Evolutionary conservation across 2,329 filamentous ascomycete genomes (phyloP), one percentile per base, ranked within the genome.

Genomic region (Coniochaeta ligniaria): DNA sequence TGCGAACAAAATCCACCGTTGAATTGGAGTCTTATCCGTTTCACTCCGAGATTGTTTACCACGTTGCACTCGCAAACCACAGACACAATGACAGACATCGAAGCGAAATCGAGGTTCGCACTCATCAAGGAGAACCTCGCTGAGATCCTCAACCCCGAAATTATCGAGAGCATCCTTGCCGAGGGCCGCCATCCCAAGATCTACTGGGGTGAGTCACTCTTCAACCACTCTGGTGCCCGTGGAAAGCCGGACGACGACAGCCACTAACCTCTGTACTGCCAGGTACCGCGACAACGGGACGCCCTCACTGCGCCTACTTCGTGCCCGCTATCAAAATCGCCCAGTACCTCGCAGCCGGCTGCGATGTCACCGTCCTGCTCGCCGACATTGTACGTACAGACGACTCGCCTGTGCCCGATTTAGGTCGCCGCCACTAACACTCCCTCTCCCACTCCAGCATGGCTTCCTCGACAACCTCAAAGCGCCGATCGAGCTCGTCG

Each of bases 311-410:
- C 72, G 93, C 91, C 67, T 96, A 96, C 81, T 91, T 96, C 64
- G 89, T 95, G 11, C 88, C 92, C 6, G 88, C 90, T 67, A 85
- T 96, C 71, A 97, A 97, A 76, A 89, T 97, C 64, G 92, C 92
- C 43, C 89, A 97, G 73, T 86, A 96, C 69, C 85, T 97, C 36
- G 83, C 85, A 38, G 92, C 94, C 33, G 92, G 89, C 41, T 96
- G 92, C 77, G 84, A 92, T 62, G 86, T 96, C 62, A 90, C 85
- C 60, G 83, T 96, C 62, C 85, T 96, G 38, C 85, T 95, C 62
- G 88, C 86, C 73, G 86, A 91, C 65, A 83, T 90, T 31, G 54
- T 57, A 57, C n/a, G 52, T 87, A 90, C 72, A 89, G 84, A 64
- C 91, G 35, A 38, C 31, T 2, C 12, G 31, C 22, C 54, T 26